Evolutionary conservation across 352 stramenopile species (phyloP).

Genomic region (Phytophthora fragariae): DNA sequence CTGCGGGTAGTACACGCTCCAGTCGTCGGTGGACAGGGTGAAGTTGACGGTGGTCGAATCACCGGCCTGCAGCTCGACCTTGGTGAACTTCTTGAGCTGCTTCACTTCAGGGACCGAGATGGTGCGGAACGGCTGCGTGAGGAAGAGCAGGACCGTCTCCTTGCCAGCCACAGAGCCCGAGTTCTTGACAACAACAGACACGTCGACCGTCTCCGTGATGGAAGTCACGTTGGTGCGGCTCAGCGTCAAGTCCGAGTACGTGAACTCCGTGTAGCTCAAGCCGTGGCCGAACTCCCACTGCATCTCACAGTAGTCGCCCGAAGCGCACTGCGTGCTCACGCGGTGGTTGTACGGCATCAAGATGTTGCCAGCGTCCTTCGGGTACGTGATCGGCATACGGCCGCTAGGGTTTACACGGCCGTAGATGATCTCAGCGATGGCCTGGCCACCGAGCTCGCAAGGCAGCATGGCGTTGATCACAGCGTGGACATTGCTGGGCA

Average conservation of each 20-base stretch:
- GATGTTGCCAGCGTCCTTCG: slow-evolving; percentile 61
- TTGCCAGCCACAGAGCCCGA: slow-evolving; percentile 59
- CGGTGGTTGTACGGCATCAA: slow-evolving; percentile 79
- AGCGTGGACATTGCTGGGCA: slow-evolving; percentile 63
- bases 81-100: slow-evolving; percentile 80
- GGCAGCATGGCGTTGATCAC: slow-evolving; percentile 84
- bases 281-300: slow-evolving; percentile 73
- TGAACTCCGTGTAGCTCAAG: slow-evolving; percentile 74
- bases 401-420: slow-evolving; percentile 86
- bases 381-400: slow-evolving; percentile 85
- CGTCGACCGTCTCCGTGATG: slow-evolving; percentile 43
- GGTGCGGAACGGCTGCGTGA: slow-evolving; percentile 64
- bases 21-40: slow-evolving; percentile 54
- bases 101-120: slow-evolving; percentile 80
- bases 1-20: slow-evolving; percentile 66
- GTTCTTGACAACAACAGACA: slow-evolving; percentile 76
- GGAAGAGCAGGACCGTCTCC: slow-evolving; percentile 80
- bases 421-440: slow-evolving; percentile 86
- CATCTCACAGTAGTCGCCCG: slow-evolving; percentile 50
- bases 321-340: slow-evolving; percentile 57
- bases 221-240: slow-evolving; percentile 40
- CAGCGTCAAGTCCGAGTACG: slow-evolving; percentile 55
- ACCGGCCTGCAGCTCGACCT: slow-evolving; percentile 62
- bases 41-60: slow-evolving; percentile 47
- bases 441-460: slow-evolving; percentile 76